A percentile compares a stretch with the other conserved stretches of the same genome.
Conservation (phyloP, 1,139 yeast species). For the Pichia sp. region DNA sequence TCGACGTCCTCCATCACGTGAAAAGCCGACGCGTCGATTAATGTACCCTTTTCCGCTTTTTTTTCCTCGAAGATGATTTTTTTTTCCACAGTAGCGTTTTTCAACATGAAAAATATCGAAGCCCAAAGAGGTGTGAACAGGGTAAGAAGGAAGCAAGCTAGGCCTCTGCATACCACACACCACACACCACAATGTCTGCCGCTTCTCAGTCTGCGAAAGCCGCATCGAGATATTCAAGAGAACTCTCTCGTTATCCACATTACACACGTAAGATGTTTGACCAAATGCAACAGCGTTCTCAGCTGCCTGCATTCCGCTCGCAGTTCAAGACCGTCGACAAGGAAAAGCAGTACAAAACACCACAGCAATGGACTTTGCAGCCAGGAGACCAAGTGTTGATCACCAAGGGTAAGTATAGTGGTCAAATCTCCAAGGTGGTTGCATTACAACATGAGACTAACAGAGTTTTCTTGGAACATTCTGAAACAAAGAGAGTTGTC, state of each 20-base stretch:
- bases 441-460: slow-evolving; percentile 41
- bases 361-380: slow-evolving; percentile 41
- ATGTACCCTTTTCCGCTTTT: too few species aligned
- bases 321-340: slow-evolving; percentile 27
- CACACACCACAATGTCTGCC: slow-evolving; percentile 6
- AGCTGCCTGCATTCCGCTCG: slow-evolving; percentile 23
- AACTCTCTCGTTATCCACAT: slow-evolving; percentile 24
- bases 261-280: slow-evolving; percentile 21
- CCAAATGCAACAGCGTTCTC: slow-evolving; percentile 20
- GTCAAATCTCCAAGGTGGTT: slow-evolving; percentile 56
- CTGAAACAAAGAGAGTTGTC: slow-evolving; percentile 43
- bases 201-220: slow-evolving; percentile 1
- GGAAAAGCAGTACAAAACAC: slow-evolving; percentile 30
- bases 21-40: too few species aligned
- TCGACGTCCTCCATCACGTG: too few species aligned
- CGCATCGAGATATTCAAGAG: slow-evolving; percentile 17
- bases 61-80: too few species aligned
- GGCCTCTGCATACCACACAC: too few species aligned
- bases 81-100: too few species aligned
- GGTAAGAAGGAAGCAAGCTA: too few species aligned
- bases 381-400: slow-evolving; percentile 63
- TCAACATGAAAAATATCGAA: too few species aligned
- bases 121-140: too few species aligned
- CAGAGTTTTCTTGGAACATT: slow-evolving; percentile 45
- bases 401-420: slow-evolving; percentile 60